A percentile compares a stretch with the other conserved stretches of the same genome.
These are phyloP conservation scores for Suillus lakei DNA, from an alignment of 768 basidiomycete genomes.

Conservation along the genomic window DNA sequence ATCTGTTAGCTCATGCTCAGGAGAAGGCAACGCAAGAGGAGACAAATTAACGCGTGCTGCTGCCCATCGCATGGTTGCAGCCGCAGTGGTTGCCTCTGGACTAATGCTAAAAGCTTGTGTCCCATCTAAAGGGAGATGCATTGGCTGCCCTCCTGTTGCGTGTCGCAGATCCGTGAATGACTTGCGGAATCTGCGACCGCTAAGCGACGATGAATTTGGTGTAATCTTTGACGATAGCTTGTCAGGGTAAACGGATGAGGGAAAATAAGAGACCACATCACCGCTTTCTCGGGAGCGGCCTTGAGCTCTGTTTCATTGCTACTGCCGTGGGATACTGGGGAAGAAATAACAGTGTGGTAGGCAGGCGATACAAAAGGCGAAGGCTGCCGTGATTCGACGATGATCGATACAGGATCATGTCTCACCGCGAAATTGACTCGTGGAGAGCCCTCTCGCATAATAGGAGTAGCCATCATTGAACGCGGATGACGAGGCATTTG, in stretches of 20 bases:
- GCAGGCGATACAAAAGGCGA: conserved; percentile 18
- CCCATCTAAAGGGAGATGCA: conserved; percentile 33
- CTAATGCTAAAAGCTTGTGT: conserved; percentile 38
- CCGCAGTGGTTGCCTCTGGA: conserved; percentile 65
- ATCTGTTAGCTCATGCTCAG: conserved; percentile 90
- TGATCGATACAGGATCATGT: conserved; percentile 1
- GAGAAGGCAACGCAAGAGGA: conserved; percentile 86
- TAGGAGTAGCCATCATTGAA: conserved; percentile 27
- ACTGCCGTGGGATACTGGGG: conserved; percentile 15
- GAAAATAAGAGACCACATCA: conserved; percentile 5
- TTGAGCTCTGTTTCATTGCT: not conserved
- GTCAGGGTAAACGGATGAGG: conserved; percentile 27
- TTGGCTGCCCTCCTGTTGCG: conserved; percentile 24
- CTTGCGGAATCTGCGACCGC: conserved; percentile 48
- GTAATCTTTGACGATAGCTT: conserved; percentile 31
- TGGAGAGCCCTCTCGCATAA: conserved; percentile 10
- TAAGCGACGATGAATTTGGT: conserved; percentile 28
- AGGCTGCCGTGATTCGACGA: conserved; percentile 9
- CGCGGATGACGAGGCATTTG: conserved; percentile 65
- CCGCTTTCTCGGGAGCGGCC: conserved; percentile 5
- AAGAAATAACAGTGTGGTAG: conserved; percentile 13
- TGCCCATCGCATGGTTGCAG: conserved; percentile 87
- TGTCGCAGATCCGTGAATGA: conserved; percentile 51
- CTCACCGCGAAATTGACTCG: conserved; percentile 14
- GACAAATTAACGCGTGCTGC: conserved; percentile 82